phyloP scores from a whole-genome alignment of 164 flowering plant genomes.

The Piper betle region DNA sequence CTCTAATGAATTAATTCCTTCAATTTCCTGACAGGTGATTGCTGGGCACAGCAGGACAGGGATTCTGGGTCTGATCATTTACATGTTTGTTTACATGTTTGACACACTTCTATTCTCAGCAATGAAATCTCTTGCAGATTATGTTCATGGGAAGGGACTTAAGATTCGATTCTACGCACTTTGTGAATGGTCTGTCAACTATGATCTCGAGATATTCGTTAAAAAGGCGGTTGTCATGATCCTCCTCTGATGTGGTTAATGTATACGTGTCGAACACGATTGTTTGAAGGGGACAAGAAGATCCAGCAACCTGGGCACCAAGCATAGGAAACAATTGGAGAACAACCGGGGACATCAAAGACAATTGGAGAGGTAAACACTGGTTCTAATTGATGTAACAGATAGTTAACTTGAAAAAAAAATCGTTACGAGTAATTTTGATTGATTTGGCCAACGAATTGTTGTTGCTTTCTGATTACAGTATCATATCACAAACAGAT shows the following conservation, averaged over 20 bases:
- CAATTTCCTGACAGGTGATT: constrained; percentile 36
- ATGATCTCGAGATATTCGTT: background rate
- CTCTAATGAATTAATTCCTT: background rate
- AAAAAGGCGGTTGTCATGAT: background rate
- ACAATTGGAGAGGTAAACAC: constrained; percentile 47
- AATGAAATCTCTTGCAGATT: constrained; percentile 56
- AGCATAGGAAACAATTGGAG: constrained; percentile 67
- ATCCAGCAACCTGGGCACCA: constrained; percentile 72
- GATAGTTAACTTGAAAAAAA: background rate
- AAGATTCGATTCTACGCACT: constrained; percentile 55
- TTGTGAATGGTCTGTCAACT: constrained; percentile 54
- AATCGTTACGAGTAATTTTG: background rate
- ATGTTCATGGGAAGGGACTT: constrained; percentile 55
- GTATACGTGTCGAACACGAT: too few relatives aligned
- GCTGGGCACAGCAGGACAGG: constrained; percentile 53
- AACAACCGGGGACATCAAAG: constrained; percentile 62
- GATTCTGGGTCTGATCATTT: too few relatives aligned
- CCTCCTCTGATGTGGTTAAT: too few relatives aligned
- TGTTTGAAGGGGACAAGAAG: constrained; percentile 45
- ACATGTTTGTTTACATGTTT: too few relatives aligned
- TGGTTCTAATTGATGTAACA: background rate
- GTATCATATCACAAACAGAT: constrained; percentile 54
- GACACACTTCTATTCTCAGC: constrained; percentile 48
- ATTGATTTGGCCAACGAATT: background rate
- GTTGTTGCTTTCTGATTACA: constrained; percentile 5